phyloP scores from a whole-genome alignment of 2,329 filamentous ascomycete genomes.

The Dothideomycetes sp. region DNA sequence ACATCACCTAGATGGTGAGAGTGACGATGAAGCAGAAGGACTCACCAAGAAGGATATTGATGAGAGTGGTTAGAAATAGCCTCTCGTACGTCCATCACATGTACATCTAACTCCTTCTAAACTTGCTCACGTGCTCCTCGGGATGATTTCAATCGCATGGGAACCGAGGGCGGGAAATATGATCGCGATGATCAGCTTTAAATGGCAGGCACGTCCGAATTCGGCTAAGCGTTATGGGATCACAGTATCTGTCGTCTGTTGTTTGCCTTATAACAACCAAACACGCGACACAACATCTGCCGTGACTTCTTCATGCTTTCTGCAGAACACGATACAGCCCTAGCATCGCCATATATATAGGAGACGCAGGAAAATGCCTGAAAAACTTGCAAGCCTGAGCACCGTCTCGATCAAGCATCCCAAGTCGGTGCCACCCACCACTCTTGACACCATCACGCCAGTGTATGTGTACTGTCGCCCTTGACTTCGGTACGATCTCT shows the following conservation, averaged over 20 bases:
- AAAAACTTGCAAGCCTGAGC: too few species aligned
- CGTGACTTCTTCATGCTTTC: background rate
- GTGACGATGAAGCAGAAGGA: background rate
- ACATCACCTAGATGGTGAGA: background rate
- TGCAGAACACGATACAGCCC: background rate
- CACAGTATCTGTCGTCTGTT: background rate
- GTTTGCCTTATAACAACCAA: background rate
- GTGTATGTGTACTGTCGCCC: background rate
- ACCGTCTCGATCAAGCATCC: too few species aligned
- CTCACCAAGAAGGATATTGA: background rate
- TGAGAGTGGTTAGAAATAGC: background rate
- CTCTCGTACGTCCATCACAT: background rate
- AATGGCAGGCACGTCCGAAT: background rate
- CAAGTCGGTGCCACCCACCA: background rate
- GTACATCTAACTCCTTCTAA: background rate
- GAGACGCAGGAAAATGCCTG: too few species aligned
- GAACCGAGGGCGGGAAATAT: too few species aligned
- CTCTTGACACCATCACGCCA: background rate
- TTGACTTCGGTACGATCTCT: background rate
- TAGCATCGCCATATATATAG: background rate
- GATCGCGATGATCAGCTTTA: too few species aligned
- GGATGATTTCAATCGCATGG: too few species aligned
- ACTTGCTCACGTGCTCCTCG: background rate
- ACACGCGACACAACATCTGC: background rate
- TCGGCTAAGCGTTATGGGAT: background rate